These are phyloP conservation scores for Alternaria gaisen DNA, from an alignment of 2,329 filamentous ascomycete species.

Conservation along the genomic window DNA sequence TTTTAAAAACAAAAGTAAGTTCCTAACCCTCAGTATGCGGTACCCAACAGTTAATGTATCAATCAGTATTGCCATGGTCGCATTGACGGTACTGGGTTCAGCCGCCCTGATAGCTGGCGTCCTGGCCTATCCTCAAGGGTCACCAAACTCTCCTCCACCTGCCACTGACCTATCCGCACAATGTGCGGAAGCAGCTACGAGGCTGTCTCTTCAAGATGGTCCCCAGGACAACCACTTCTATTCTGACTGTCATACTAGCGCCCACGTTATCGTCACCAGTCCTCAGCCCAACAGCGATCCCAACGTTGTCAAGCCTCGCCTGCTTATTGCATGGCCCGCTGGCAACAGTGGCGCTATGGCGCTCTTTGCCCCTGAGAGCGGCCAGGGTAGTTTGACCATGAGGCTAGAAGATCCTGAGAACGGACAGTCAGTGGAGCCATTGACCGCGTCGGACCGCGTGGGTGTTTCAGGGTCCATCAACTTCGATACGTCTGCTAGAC, in stretches of 20 bases:
- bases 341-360: slow-evolving; percentile 69
- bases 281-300: slow-evolving; percentile 64
- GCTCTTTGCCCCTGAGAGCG: slow-evolving; percentile 65
- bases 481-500: slow-evolving; percentile 66
- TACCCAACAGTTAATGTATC: background rate
- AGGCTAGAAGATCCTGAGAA: slow-evolving; percentile 59
- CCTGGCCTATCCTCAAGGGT: background rate
- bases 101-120: background rate
- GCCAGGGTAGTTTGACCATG: slow-evolving; percentile 64
- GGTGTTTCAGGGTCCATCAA: slow-evolving; percentile 64
- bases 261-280: slow-evolving; percentile 69
- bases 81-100: background rate
- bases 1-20: background rate
- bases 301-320: slow-evolving; percentile 64
- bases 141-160: background rate
- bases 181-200: slow-evolving; percentile 25
- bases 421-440: slow-evolving; percentile 57
- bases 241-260: slow-evolving; percentile 68
- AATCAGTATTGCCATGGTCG: background rate
- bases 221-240: slow-evolving; percentile 73
- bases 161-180: background rate
- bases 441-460: slow-evolving; percentile 56
- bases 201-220: slow-evolving; percentile 61
- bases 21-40: background rate
- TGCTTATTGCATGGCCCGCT: slow-evolving; percentile 70